A percentile compares a stretch with the other conserved stretches of the same genome.
These are phyloP conservation scores for Mortierella sp. DNA, from an alignment of 371 early-diverging fungal species.

Conservation along the genomic window DNA sequence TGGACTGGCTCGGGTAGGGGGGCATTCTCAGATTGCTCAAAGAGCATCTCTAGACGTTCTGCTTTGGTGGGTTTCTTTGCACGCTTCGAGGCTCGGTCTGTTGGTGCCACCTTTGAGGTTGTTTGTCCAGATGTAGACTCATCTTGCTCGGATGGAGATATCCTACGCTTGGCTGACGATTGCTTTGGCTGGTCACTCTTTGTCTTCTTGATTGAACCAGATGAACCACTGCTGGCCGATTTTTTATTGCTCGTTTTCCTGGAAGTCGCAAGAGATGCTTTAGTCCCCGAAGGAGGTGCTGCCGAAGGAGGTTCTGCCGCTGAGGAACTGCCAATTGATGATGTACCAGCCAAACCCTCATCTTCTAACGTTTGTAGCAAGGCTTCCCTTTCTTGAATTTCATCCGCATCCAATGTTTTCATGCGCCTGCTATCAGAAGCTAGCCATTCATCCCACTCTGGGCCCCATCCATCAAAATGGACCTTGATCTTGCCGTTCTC, in stretches of 20 bases:
- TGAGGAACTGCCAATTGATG: not conserved
- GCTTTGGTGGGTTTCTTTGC: slow-evolving; percentile 4
- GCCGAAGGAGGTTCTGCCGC: not conserved
- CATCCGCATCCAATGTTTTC: slow-evolving; percentile 18
- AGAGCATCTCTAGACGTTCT: not conserved
- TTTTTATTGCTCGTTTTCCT: not conserved
- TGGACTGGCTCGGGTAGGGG: not conserved
- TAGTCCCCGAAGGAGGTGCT: not conserved
- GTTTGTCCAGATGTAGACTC: not conserved
- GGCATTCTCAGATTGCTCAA: not conserved
- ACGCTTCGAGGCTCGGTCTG: not conserved
- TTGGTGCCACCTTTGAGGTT: not conserved
- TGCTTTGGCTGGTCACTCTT: not conserved
- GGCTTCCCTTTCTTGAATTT: slow-evolving; percentile 16
- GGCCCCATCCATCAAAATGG: slow-evolving; percentile 72
- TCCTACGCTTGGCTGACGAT: not conserved
- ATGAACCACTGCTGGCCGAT: not conserved
- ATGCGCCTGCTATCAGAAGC: slow-evolving; percentile 70
- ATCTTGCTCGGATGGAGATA: slow-evolving; percentile 5
- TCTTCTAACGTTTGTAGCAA: not conserved
- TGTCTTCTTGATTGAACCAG: not conserved
- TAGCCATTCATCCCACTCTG: slow-evolving; percentile 73
- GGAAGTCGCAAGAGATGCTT: not conserved
- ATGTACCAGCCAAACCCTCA: not conserved
- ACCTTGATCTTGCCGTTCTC: slow-evolving; percentile 63